phyloP scores from a whole-genome alignment of 768 basidiomycete species.

The Artomyces pyxidatus region DNA sequence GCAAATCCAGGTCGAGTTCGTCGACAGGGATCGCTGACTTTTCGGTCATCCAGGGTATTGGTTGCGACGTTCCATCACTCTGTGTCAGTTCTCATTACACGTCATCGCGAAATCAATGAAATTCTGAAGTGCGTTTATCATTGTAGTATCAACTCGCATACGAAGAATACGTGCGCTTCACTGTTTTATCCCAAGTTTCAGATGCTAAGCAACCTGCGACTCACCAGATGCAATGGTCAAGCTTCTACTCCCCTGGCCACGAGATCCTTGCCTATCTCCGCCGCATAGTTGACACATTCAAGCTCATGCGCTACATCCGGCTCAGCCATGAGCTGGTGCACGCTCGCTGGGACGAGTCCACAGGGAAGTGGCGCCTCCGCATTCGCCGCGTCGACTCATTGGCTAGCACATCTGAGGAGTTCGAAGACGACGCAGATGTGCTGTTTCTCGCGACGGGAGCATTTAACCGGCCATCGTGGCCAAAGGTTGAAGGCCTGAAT shows the following conservation, averaged over 20 bases:
- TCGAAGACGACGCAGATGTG: slow-evolving; percentile 22
- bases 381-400: slow-evolving; percentile 28
- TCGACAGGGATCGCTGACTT: not conserved
- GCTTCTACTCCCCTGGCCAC: slow-evolving; percentile 4
- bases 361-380: slow-evolving; percentile 49
- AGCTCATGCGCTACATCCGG: slow-evolving; percentile 43
- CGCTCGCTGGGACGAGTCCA: slow-evolving; percentile 40
- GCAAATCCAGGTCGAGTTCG: not conserved
- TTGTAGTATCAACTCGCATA: slow-evolving; percentile 8
- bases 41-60: slow-evolving; percentile 4
- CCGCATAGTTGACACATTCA: slow-evolving; percentile 48
- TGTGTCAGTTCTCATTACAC: slow-evolving; percentile 1
- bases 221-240: slow-evolving; percentile 15
- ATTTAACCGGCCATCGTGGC: slow-evolving; percentile 32
- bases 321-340: slow-evolving; percentile 45
- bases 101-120: not conserved
- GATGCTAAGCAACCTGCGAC: not conserved
- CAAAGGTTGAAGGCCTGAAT: slow-evolving; percentile 27
- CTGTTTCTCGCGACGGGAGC: slow-evolving; percentile 27
- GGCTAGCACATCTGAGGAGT: not conserved
- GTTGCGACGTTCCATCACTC: slow-evolving; percentile 10
- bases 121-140: not conserved
- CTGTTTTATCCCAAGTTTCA: not conserved
- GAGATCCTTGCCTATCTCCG: slow-evolving; percentile 50
- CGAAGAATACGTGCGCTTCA: slow-evolving; percentile 10